Conservation (phyloP, 768 basidiomycete genomes). For the Trametes meyenii region DNA sequence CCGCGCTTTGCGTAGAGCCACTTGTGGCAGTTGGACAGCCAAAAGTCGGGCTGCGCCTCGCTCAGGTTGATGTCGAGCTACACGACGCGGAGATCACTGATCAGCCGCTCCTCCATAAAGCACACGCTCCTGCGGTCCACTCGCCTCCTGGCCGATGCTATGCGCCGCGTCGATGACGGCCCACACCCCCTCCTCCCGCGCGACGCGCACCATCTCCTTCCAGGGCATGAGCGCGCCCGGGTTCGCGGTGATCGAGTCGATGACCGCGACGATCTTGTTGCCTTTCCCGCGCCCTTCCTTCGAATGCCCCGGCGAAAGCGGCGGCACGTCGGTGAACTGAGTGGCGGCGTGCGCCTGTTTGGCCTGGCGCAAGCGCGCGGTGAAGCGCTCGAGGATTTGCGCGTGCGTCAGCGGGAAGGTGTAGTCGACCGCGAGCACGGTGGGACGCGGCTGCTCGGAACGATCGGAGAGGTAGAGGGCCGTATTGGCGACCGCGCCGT, state of each 20-base stretch:
- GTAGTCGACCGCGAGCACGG: conserved; percentile 52
- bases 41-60: conserved; percentile 68
- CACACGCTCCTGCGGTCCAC: background rate
- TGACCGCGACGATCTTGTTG: conserved; percentile 63
- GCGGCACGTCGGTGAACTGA: conserved; percentile 21
- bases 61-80: conserved; percentile 54
- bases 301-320: conserved; percentile 8
- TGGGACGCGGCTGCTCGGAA: conserved; percentile 50
- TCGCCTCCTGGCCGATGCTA: conserved; percentile 68
- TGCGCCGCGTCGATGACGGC: conserved; percentile 81
- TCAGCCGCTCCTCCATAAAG: background rate
- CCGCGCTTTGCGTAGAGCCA: conserved; percentile 78
- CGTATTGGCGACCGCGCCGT: conserved; percentile 54
- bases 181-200: conserved; percentile 61
- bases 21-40: conserved; percentile 86
- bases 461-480: conserved; percentile 57
- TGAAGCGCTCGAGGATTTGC: conserved; percentile 54
- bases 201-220: conserved; percentile 68
- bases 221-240: conserved; percentile 72
- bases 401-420: conserved; percentile 53
- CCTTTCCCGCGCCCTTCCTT: conserved; percentile 18
- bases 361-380: conserved; percentile 39
- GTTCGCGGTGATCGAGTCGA: conserved; percentile 66
- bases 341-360: conserved; percentile 23
- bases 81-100: no score